Percentiles rank a stretch among this genome's conserved stretches.
phyloP scores from a whole-genome alignment of 805 yeast species.

The Pichia cephalocereana region DNA sequence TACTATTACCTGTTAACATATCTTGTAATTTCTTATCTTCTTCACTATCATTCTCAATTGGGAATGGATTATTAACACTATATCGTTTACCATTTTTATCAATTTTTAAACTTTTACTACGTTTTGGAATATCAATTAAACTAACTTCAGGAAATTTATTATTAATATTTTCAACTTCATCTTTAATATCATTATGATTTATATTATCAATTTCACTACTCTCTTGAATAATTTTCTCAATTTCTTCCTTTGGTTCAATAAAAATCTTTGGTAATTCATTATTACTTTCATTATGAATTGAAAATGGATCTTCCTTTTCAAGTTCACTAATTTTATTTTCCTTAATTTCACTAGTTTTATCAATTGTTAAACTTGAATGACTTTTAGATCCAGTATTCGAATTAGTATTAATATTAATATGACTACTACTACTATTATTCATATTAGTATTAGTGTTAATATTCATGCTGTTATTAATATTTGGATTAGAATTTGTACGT shows the following conservation, averaged over 20 bases:
- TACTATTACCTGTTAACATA: slow-evolving; percentile 3
- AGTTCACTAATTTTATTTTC: background rate
- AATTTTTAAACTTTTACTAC: background rate
- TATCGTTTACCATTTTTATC: slow-evolving; percentile 5
- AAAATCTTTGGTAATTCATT: slow-evolving; percentile 1
- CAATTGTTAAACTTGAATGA: too few relatives aligned
- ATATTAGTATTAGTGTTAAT: background rate
- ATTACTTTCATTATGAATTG: background rate
- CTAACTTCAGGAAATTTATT: slow-evolving; percentile 34
- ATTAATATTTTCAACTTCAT: slow-evolving; percentile 29
- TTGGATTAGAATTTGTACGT: background rate
- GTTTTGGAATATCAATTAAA: background rate
- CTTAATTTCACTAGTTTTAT: too few relatives aligned
- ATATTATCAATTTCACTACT: background rate
- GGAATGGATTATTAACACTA: slow-evolving; percentile 22
- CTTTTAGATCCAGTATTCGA: too few relatives aligned
- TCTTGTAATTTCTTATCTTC: background rate
- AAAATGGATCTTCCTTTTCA: slow-evolving; percentile 8
- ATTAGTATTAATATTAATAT: background rate
- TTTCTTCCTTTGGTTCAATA: background rate
- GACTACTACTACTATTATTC: background rate
- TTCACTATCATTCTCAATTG: slow-evolving; percentile 1
- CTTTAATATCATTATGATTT: background rate
- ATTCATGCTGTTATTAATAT: background rate
- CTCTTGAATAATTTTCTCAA: too few relatives aligned